Conservation (phyloP, 352 stramenopile genomes). For the Phytophthora sojae region DNA sequence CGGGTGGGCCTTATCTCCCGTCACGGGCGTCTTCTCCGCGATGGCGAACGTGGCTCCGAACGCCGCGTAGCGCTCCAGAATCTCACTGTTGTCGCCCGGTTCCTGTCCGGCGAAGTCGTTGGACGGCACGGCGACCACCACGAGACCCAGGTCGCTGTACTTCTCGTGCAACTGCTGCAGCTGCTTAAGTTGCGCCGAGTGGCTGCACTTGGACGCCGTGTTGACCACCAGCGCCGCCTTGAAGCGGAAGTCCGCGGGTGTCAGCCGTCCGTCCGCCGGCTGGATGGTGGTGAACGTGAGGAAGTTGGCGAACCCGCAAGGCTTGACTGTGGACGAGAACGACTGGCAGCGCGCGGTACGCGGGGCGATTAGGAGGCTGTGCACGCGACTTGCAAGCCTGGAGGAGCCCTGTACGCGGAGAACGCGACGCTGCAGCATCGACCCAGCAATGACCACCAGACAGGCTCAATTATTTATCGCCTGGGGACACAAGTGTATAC, state of each 20-base stretch:
- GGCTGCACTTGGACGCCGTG: constrained; percentile 69
- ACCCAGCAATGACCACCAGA: constrained; percentile 19
- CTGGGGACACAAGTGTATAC: too few species aligned
- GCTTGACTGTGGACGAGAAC: constrained; percentile 14
- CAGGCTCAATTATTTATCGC: neutral
- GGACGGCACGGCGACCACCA: constrained; percentile 70
- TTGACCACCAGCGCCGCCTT: constrained; percentile 74
- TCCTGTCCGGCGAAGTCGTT: constrained; percentile 77
- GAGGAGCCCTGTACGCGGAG: constrained; percentile 8
- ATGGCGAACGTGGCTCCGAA: constrained; percentile 67
- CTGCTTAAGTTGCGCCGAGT: constrained; percentile 55
- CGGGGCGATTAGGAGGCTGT: neutral
- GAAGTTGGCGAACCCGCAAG: constrained; percentile 51
- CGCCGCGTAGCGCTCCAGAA: constrained; percentile 53
- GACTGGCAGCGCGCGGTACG: neutral
- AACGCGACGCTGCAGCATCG: constrained; percentile 11
- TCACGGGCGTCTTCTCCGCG: constrained; percentile 55
- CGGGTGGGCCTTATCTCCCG: constrained; percentile 55
- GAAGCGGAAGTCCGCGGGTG: constrained; percentile 41
- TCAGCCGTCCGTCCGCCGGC: constrained; percentile 40
- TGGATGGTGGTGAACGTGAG: constrained; percentile 58
- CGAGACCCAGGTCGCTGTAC: constrained; percentile 50
- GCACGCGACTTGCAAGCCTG: constrained; percentile 5
- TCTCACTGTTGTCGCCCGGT: constrained; percentile 48
- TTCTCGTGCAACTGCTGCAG: constrained; percentile 64